A percentile compares a stretch with the other conserved stretches of the same genome.
These are phyloP conservation scores for Boletus reticulatus DNA, from an alignment of 768 basidiomycete genomes.

Conservation along the genomic window DNA sequence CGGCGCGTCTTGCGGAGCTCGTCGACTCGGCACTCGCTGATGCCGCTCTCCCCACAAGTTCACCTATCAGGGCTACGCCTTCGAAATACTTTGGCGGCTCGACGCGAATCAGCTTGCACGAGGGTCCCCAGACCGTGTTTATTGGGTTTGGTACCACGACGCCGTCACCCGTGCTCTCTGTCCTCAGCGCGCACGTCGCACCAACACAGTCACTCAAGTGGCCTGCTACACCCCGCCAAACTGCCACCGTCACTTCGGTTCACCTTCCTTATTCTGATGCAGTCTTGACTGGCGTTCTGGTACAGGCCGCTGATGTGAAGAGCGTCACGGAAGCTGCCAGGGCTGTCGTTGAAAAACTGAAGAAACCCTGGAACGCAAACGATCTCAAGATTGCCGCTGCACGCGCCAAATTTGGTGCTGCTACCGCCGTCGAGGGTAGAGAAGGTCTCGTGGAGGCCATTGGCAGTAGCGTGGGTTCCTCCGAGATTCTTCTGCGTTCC, in stretches of 20 bases:
- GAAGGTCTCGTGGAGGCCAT: slow-evolving; percentile 62
- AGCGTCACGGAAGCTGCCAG: slow-evolving; percentile 68
- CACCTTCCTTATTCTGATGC: slow-evolving; percentile 92
- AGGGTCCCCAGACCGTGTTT: slow-evolving; percentile 72
- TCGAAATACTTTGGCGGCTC: slow-evolving; percentile 82
- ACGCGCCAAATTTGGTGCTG: slow-evolving; percentile 86
- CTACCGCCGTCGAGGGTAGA: slow-evolving; percentile 63
- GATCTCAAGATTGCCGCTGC: slow-evolving; percentile 79
- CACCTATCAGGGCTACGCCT: slow-evolving; percentile 28
- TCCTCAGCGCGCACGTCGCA: slow-evolving; percentile 78
- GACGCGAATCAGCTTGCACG: slow-evolving; percentile 64
- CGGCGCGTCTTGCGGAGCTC: slow-evolving; percentile 63
- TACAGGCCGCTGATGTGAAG: slow-evolving; percentile 64
- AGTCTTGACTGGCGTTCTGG: slow-evolving; percentile 76
- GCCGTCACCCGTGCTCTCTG: slow-evolving; percentile 68
- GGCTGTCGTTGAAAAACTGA: slow-evolving; percentile 65
- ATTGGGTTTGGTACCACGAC: slow-evolving; percentile 83
- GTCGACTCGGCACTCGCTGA: slow-evolving; percentile 64
- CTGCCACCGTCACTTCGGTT: slow-evolving; percentile 67
- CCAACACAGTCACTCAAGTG: slow-evolving; percentile 84
- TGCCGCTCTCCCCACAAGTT: slow-evolving; percentile 31
- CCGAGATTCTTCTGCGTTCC: slow-evolving; percentile 2
- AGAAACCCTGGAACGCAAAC: slow-evolving; percentile 57
- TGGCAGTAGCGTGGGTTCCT: slow-evolving; percentile 57
- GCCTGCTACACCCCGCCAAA: slow-evolving; percentile 59